A percentile compares a stretch with the other conserved stretches of the same genome.
phyloP scores from a whole-genome alignment of 192 early-diverging fungal genomes.

The Chytriomyces sp. region DNA sequence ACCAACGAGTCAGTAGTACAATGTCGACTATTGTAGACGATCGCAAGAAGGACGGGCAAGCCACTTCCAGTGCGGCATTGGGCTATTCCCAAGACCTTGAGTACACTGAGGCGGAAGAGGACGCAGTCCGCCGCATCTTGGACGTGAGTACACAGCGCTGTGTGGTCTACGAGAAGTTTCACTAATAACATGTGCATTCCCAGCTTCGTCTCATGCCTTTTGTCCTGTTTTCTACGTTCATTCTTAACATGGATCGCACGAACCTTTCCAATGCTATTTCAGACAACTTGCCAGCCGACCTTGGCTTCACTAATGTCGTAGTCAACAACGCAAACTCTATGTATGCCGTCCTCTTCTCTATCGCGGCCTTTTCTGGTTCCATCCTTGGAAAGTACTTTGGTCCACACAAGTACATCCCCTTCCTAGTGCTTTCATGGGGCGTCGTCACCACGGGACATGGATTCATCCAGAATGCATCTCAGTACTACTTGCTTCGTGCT shows the following conservation, averaged over 20 bases:
- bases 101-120: background rate
- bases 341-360: background rate
- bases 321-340: constrained; percentile 10
- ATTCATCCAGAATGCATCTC: constrained; percentile 40
- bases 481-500: constrained; percentile 9
- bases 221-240: constrained; percentile 13
- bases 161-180: too few relatives aligned
- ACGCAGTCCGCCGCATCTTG: background rate
- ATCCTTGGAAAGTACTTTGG: background rate
- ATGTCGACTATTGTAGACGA: too few relatives aligned
- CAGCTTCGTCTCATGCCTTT: constrained; percentile 10
- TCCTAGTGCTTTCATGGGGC: constrained; percentile 10
- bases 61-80: too few relatives aligned
- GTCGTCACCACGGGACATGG: too few relatives aligned
- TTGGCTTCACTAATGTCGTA: background rate
- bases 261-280: constrained; percentile 1
- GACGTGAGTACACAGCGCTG: too few relatives aligned
- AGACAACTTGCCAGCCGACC: background rate
- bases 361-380: too few relatives aligned
- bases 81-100: background rate
- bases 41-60: too few relatives aligned
- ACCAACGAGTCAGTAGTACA: too few relatives aligned
- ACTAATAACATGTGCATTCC: background rate
- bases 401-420: background rate
- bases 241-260: constrained; percentile 10